Evolutionary conservation across 768 basidiomycete species (phyloP).

Genomic region (Pleurotus tuoliensis): DNA sequence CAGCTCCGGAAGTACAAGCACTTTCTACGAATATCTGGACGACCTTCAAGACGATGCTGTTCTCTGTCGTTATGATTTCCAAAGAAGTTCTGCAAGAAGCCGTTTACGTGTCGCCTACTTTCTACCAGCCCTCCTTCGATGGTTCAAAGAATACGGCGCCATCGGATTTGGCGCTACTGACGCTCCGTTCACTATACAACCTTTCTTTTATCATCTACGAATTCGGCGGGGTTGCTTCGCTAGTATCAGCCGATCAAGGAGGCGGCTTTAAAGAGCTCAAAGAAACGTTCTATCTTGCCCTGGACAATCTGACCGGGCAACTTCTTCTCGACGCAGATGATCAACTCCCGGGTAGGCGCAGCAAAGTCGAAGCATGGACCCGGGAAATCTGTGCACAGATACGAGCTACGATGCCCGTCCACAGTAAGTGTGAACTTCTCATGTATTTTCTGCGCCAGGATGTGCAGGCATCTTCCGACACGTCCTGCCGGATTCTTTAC

Average conservation of each 20-base stretch:
- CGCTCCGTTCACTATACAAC: slow-evolving; percentile 56
- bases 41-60: slow-evolving; percentile 72
- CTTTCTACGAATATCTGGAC: slow-evolving; percentile 56
- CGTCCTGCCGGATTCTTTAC: not conserved
- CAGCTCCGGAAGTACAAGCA: slow-evolving; percentile 42
- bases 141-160: slow-evolving; percentile 24
- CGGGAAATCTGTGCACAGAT: slow-evolving; percentile 1
- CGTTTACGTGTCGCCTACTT: slow-evolving; percentile 45
- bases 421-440: not conserved
- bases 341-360: not conserved
- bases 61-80: slow-evolving; percentile 64
- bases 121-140: slow-evolving; percentile 5
- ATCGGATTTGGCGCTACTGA: slow-evolving; percentile 46
- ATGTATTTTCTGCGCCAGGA: not conserved
- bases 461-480: not conserved
- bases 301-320: slow-evolving; percentile 60
- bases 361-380: slow-evolving; percentile 25
- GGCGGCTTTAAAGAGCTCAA: slow-evolving; percentile 70
- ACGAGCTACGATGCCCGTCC: not conserved
- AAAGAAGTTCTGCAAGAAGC: slow-evolving; percentile 56
- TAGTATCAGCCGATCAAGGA: slow-evolving; percentile 35
- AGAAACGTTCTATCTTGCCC: slow-evolving; percentile 68
- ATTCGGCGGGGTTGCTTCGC: slow-evolving; percentile 64
- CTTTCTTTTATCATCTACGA: slow-evolving; percentile 76
- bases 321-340: not conserved